phyloP scores from a whole-genome alignment of 306 rosid genomes.

The Inga oerstediana region DNA sequence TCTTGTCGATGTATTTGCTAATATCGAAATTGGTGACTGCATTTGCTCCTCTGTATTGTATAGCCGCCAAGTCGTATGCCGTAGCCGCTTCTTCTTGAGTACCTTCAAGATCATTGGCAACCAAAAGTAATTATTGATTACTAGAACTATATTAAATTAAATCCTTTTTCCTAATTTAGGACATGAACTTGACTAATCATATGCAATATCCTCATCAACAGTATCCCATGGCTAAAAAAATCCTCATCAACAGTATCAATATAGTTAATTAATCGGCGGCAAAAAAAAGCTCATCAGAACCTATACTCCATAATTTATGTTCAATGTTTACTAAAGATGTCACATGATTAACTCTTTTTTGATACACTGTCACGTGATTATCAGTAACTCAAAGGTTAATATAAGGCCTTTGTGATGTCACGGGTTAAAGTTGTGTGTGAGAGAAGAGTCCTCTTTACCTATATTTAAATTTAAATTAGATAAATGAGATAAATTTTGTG shows the following conservation, averaged over 20 bases:
- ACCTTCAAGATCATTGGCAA: slow-evolving; percentile 43
- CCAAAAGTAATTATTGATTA: no score
- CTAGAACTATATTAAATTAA: not conserved
- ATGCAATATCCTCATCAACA: not conserved
- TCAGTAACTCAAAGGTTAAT: not conserved
- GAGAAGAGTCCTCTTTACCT: no score
- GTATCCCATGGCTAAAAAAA: no score
- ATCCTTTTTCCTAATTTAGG: not conserved
- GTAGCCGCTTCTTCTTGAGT: slow-evolving; percentile 96
- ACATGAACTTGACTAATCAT: not conserved
- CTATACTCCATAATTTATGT: not conserved
- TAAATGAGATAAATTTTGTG: not conserved
- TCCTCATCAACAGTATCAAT: not conserved
- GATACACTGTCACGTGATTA: not conserved
- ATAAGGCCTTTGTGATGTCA: not conserved
- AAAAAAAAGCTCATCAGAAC: not conserved
- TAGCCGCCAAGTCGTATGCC: slow-evolving; percentile 92
- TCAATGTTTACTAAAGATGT: not conserved
- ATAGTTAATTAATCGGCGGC: not conserved
- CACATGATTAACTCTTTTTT: not conserved
- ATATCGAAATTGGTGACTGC: slow-evolving; percentile 93
- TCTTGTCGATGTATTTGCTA: slow-evolving; percentile 58
- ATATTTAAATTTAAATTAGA: no score
- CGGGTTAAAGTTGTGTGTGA: not conserved
- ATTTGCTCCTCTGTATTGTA: slow-evolving; percentile 82